Base-by-base conservation (phyloP, 768 basidiomycete species). In the Steccherinum ochraceum region DNA sequence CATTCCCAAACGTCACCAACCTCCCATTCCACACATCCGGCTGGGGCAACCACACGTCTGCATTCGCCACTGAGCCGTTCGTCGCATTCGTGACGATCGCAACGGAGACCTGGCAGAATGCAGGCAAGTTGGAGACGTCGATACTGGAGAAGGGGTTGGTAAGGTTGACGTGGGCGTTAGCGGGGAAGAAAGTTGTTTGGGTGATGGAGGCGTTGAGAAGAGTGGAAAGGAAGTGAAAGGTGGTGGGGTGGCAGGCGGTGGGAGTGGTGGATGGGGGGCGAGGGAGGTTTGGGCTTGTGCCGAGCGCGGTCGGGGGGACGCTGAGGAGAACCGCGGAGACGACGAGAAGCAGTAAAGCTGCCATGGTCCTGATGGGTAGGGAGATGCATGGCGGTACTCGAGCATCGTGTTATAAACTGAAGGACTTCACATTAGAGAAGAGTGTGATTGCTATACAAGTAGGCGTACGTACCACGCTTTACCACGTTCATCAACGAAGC, bases 31-130 rank as follows among this genome's bases (percentile, higher is more conserved):
- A 61, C 24, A 27, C 47, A 20, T 57, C 58, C 2, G 45, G 45
- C 19, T 7, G 16, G 12, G 60, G 60, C 16, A 61, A 52, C 60
- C 60, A 61, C 18, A 52, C 47, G 24, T 59, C 60, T 20, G 55
- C 50, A 18, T 50, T 48, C 12, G 51, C 54, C 4, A 49, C 23
- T 0, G 54, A 56, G 24, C 21, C 21, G 23, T 46, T 46, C 13
- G 46, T 52, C 2, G 45, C 26, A 24, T 52, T 52, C 18, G 51
- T 48, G 2, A 35, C 41, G 23, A 52, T 24, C 19, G 30, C 19
- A 39, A 48, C 12, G 12, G 21, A 50, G 11, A 61, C 52, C n/a
- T 61, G 62, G 44, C 62, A 64, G 46, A 64, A 60, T 3, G 51
- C 57, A 19, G 59, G 58, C 7, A 62, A 55, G 13, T 45, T 50